phyloP scores from a whole-genome alignment of 1,284 basidiomycete species.

The Irpex rosettiformis region DNA sequence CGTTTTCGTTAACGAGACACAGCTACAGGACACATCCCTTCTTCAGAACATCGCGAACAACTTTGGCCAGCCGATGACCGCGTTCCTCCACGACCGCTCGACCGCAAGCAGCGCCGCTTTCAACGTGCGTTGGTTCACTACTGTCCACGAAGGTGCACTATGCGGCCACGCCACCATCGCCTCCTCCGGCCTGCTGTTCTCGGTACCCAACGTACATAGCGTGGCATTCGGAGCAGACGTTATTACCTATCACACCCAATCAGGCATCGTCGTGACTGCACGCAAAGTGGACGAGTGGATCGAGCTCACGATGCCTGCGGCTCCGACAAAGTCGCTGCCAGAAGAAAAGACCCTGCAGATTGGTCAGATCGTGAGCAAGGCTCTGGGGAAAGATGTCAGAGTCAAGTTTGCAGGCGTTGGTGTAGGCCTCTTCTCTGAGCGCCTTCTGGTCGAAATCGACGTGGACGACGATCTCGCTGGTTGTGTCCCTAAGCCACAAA shows the following conservation, averaged over 20 bases:
- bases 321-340: conserved; percentile 2
- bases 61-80: conserved; percentile 46
- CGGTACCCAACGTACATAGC: conserved; percentile 15
- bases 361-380: conserved; percentile 28
- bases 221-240: background rate
- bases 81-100: conserved; percentile 32
- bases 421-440: conserved; percentile 28
- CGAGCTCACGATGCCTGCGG: conserved; percentile 34
- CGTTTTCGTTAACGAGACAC: conserved; percentile 34
- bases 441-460: conserved; percentile 43
- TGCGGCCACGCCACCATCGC: conserved; percentile 54
- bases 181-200: conserved; percentile 39
- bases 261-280: conserved; percentile 20
- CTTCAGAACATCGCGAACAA: conserved; percentile 37
- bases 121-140: conserved; percentile 39
- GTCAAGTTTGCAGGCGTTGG: conserved; percentile 38
- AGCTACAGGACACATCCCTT: conserved; percentile 14
- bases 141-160: conserved; percentile 32
- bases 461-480: conserved; percentile 37
- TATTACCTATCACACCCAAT: background rate
- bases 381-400: conserved; percentile 34
- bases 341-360: conserved; percentile 24
- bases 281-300: conserved; percentile 30
- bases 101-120: conserved; percentile 21
- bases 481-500: conserved; percentile 30